Conservation (phyloP, 148 eudicot genomes). For the Rhododendron ferrugineum region DNA sequence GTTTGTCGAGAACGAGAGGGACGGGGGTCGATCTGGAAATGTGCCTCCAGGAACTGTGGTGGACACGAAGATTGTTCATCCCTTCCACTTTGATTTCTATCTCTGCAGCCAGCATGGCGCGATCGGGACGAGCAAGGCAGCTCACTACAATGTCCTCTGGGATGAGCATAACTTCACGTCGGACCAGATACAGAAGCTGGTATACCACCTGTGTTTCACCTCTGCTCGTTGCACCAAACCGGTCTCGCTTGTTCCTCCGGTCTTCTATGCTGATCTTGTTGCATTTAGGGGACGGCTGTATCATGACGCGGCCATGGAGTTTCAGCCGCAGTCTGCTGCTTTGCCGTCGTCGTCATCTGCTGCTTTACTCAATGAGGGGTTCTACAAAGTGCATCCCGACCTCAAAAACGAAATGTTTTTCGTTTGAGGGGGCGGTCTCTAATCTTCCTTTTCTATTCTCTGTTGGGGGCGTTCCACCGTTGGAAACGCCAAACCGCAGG, state of each 20-base stretch:
- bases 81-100: constrained; percentile 28
- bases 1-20: constrained; percentile 18
- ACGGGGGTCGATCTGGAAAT: constrained; percentile 16
- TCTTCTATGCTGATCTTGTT: constrained; percentile 48
- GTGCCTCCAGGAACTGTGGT: constrained; percentile 46
- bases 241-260: constrained; percentile 46
- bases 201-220: constrained; percentile 45
- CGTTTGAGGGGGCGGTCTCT: background rate
- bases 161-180: constrained; percentile 39
- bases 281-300: constrained; percentile 47
- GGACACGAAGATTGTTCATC: constrained; percentile 29
- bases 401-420: background rate
- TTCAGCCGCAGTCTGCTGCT: constrained; percentile 13
- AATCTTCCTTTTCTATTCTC: background rate
- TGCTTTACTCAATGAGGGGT: background rate
- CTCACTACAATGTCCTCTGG: constrained; percentile 38
- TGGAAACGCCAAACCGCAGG: background rate
- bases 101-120: constrained; percentile 44
- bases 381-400: background rate
- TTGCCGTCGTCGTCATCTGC: background rate
- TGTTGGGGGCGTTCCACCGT: background rate
- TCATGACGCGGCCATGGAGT: constrained; percentile 32
- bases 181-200: constrained; percentile 40
- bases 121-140: constrained; percentile 50
- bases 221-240: constrained; percentile 51